Evolutionary conservation across 441 rosid species (phyloP), one percentile per base, ranked within the genome.

Genomic region (Eutrema salsugineum): DNA sequence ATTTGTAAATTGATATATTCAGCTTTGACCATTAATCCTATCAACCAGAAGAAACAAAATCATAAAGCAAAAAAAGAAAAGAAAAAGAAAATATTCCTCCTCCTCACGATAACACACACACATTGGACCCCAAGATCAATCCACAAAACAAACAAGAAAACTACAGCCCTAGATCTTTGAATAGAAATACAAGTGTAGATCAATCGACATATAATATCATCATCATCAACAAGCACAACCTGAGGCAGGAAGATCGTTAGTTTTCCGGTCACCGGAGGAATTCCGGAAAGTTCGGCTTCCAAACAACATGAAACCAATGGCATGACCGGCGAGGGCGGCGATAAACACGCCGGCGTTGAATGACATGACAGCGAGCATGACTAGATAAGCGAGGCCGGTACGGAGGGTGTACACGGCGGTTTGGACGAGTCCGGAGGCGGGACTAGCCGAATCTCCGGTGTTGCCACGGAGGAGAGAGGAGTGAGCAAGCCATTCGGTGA

Each of bases 311-410:
- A 84, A 87, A 4, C 91, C 94, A 0, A 86, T 11, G 32, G 72
- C 67, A 66, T 90, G 90, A 6, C 94, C 94, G 0, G 80, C 84
- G n/a, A 88, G 73, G 3, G 89, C 86, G 12, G 49, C 86, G 22
- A 88, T 5, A 47, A 90, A 82, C 44, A 86, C 81, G 10, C 96
- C 96, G 7, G 67, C 76, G 38, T 90, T 88, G 48, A 86, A 88
- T 0, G 96, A 88, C 93, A 90, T 91, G 5, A 91, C 66, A 5
- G 90, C 84, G 49, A 91, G 85, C 93, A 88, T 88, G 27, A 85
- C 81, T 74, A 86, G 24, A 24, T 86, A 87, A 4, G 86, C 55
- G 27, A 82, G 60, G 0, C 85, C 80, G 33, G 78, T 72, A 71
- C 91, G 78, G 19, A 87, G 4, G 0, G 81, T 71, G 56, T 83